Conservation (phyloP, 2,329 filamentous ascomycete species). For the Laburnicola sp. region DNA sequence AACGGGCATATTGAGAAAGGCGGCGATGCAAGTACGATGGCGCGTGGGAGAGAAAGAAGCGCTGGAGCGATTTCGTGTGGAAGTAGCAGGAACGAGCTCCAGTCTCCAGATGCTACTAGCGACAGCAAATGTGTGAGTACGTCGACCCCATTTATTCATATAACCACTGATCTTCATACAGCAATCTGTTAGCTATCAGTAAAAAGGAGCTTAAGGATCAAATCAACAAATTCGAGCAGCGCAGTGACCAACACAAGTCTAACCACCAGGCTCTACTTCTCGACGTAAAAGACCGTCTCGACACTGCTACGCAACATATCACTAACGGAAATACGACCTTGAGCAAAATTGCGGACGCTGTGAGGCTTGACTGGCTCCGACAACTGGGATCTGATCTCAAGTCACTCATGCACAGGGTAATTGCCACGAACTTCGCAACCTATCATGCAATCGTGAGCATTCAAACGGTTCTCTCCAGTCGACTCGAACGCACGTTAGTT, state of each 20-base stretch:
- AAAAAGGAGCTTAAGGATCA: conserved; percentile 6
- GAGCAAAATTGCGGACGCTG: not conserved
- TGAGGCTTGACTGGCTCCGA: conserved; percentile 5
- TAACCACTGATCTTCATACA: not conserved
- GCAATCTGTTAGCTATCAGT: conserved; percentile 8
- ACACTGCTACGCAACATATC: conserved; percentile 6
- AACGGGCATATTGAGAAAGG: not conserved
- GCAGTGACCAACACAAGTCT: not conserved
- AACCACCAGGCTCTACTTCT: conserved; percentile 1
- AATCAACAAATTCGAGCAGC: not conserved
- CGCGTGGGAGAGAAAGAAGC: conserved; percentile 16
- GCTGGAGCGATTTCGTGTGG: conserved; percentile 14
- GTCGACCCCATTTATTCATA: not conserved
- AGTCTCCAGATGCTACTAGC: conserved; percentile 18
- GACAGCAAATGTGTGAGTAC: conserved; percentile 14
- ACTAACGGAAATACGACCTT: not conserved
- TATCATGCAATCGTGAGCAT: not conserved
- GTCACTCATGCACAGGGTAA: not conserved
- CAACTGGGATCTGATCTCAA: conserved; percentile 11
- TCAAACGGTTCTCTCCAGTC: conserved; percentile 4
- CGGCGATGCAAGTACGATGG: conserved; percentile 16
- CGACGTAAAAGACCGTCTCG: not conserved
- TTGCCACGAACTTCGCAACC: conserved; percentile 15
- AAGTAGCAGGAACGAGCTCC: conserved; percentile 11
- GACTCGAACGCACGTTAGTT: conserved; percentile 2